phyloP scores from a whole-genome alignment of 306 rosid genomes.

The Vigna nakashimae region DNA sequence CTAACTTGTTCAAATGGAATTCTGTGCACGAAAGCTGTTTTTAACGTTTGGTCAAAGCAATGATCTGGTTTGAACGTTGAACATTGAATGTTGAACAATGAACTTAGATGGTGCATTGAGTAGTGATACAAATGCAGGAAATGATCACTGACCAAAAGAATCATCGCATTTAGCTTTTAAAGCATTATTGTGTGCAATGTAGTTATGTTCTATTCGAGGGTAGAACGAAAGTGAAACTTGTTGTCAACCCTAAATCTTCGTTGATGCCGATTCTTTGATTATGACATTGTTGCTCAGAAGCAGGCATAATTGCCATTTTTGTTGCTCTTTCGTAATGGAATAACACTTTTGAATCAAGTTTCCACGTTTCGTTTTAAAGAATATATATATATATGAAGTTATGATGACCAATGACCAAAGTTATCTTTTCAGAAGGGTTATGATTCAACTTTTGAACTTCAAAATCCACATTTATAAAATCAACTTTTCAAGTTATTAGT shows the following conservation, averaged over 20 bases:
- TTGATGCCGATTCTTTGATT: slow-evolving; percentile 13
- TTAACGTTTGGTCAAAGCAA: not conserved
- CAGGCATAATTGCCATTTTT: no score
- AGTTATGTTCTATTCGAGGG: not conserved
- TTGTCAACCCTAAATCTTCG: not conserved
- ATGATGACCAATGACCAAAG: no score
- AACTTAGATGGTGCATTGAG: not conserved
- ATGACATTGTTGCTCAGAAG: not conserved
- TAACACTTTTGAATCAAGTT: slow-evolving; percentile 19
- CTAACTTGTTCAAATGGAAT: slow-evolving; percentile 13
- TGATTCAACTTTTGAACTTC: not conserved
- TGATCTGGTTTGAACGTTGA: not conserved
- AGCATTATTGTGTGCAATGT: not conserved
- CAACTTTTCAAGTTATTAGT: no score
- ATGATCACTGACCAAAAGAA: not conserved
- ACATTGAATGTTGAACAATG: not conserved
- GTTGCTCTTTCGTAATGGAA: slow-evolving; percentile 3
- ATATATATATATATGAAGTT: no score
- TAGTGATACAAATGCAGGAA: not conserved
- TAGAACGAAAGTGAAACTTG: not conserved
- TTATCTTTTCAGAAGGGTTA: not conserved
- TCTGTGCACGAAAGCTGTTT: not conserved
- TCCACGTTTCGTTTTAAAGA: not conserved
- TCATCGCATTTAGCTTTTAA: not conserved
- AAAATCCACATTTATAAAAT: no score